phyloP scores from a whole-genome alignment of 257 asterid species.

The Anisodus tanguticus region DNA sequence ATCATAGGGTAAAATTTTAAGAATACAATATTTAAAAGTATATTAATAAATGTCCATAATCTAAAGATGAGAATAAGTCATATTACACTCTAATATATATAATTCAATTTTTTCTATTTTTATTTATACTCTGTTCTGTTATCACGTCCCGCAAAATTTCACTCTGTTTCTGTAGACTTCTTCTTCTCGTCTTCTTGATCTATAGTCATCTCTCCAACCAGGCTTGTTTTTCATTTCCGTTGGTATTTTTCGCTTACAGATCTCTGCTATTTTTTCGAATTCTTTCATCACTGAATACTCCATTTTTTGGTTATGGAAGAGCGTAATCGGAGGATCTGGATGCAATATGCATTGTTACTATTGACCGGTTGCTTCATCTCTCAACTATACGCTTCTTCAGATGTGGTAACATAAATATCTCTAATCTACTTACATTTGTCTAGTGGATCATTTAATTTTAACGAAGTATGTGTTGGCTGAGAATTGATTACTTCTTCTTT shows the following conservation, averaged over 20 bases:
- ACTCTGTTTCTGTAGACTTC: conserved; percentile 22
- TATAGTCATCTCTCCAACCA: not conserved
- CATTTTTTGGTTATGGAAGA: conserved; percentile 5
- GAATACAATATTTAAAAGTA: too few species aligned
- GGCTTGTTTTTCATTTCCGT: too few species aligned
- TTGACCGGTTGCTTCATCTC: conserved; percentile 62
- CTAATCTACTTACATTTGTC: not conserved
- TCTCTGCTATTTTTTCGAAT: not conserved
- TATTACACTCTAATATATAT: too few species aligned
- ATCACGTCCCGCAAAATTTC: not conserved
- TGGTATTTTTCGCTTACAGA: too few species aligned
- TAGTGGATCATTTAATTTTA: conserved; percentile 3
- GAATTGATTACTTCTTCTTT: not conserved
- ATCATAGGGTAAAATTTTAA: too few species aligned
- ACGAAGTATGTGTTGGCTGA: conserved; percentile 1
- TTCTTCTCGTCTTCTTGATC: conserved; percentile 41
- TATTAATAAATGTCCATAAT: too few species aligned
- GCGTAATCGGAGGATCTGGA: conserved; percentile 40
- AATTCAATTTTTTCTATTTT: too few species aligned
- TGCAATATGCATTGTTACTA: conserved; percentile 52
- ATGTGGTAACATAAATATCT: conserved; percentile 50
- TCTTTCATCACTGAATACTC: not conserved
- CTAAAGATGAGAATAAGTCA: too few species aligned
- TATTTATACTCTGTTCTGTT: too few species aligned
- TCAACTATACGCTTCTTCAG: conserved; percentile 74